Evolutionary conservation across 2,329 filamentous ascomycete genomes (phyloP).

Genomic region (Iodosphaeria phyllophila): DNA sequence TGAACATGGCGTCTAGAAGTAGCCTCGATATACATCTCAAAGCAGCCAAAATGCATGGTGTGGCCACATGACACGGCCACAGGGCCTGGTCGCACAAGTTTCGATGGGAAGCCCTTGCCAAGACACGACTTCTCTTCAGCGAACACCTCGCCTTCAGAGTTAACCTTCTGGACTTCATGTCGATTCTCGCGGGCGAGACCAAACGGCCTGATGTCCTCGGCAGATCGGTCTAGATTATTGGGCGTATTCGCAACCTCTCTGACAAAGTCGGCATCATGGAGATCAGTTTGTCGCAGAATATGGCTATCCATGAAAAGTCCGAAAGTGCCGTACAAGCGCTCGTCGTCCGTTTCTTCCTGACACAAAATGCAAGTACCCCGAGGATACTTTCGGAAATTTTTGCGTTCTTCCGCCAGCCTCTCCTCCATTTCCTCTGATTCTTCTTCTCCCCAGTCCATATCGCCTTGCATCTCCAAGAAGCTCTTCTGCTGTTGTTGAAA

Average conservation of each 20-base stretch:
- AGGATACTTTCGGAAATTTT: slow-evolving; percentile 77
- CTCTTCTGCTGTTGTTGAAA: slow-evolving; percentile 96
- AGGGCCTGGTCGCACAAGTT: slow-evolving; percentile 49
- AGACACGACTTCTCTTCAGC: slow-evolving; percentile 62
- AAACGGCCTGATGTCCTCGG: slow-evolving; percentile 70
- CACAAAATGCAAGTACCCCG: slow-evolving; percentile 87
- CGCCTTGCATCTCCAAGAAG: slow-evolving; percentile 77
- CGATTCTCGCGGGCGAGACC: slow-evolving; percentile 81
- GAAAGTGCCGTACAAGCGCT: slow-evolving; percentile 80
- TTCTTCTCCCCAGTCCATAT: slow-evolving; percentile 79
- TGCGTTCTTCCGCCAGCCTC: slow-evolving; percentile 41
- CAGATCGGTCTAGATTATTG: slow-evolving; percentile 64
- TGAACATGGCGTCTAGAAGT: slow-evolving; percentile 70
- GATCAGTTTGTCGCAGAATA: slow-evolving; percentile 72
- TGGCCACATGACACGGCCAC: slow-evolving; percentile 87
- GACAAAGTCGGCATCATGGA: slow-evolving; percentile 66
- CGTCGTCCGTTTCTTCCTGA: slow-evolving; percentile 87
- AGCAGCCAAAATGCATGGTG: slow-evolving; percentile 96
- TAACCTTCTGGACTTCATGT: slow-evolving; percentile 56
- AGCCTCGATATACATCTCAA: slow-evolving; percentile 76
- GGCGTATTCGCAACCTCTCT: slow-evolving; percentile 67
- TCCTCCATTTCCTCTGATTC: slow-evolving; percentile 48
- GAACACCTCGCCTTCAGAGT: slow-evolving; percentile 51
- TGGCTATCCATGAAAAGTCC: slow-evolving; percentile 73
- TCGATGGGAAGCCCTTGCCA: slow-evolving; percentile 70